Evolutionary conservation across 352 stramenopile species (phyloP), one percentile per base, ranked within the genome.

Genomic region (Phytopythium cucurbitacearum): DNA sequence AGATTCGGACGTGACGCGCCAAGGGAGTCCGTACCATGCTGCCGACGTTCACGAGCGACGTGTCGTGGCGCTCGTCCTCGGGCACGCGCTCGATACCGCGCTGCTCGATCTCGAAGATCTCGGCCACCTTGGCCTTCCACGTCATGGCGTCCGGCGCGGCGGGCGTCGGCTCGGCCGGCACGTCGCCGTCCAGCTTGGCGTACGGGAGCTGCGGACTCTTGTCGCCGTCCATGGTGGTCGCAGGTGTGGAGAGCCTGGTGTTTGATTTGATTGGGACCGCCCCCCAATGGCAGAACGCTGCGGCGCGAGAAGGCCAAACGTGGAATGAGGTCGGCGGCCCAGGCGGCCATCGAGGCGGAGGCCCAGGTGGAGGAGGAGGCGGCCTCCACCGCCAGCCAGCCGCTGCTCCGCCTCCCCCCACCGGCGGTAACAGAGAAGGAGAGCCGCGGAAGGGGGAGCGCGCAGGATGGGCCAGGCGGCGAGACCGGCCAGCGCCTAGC

Each of bases 61-160:
- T 56, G 55, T 78, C 65, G 46, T 64, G 59, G 48, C 69, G 69
- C 52, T 78, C 69, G 50, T 65, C 55, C 43, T 78, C 69, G 12
- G 69, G 69, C 45, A 78, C 69, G 51, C 69, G 69, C 54, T 78
- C 69, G 49, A 78, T 73, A 57, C 69, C 65, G 33, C 69, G 69
- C 62, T 66, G 57, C 57, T 78, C 69, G 53, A 78, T 78, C 32
- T 71, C 64, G 48, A 74, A 52, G 52, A 63, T 65, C 44, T 62
- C 60, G 45, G 59, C 63, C 59, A 52, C 40, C 57, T 64, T 64
- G 28, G 50, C 37, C 51, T 58, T 42, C 57, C 57, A 64, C 5
- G 34, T 47, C 3, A 15, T 16, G 42, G 51, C 32, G 33, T 53
- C 51, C 16, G 13, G n/a, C 15, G 34, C 15, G 21, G 21, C 21